Evolutionary conservation across 257 asterid genomes (phyloP), one percentile per base, ranked within the genome.

Genomic region (Leptodermis oblonga): DNA sequence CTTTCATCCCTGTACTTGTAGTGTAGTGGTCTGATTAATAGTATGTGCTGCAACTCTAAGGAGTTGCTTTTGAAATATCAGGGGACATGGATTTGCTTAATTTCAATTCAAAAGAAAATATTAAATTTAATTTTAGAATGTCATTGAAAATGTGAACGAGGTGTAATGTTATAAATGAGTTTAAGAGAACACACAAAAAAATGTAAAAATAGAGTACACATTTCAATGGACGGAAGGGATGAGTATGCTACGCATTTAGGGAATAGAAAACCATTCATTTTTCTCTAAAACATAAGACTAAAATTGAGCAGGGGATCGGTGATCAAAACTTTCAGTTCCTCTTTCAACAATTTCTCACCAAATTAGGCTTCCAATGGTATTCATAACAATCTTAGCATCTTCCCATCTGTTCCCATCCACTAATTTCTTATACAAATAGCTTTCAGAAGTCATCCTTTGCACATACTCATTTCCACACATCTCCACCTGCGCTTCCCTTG

Each of bases 401-500:
- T 79, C 79, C 84, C 59, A 81, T 58, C 77, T 6, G n/a, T n/a
- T n/a, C n/a, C n/a, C n/a, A n/a, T n/a, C n/a, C n/a, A 94, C 90
- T 79, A 90, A 33, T 18, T 74, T 86, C 88, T 90, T 88, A 46
- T 90, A 88, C 85, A 88, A 60, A 66, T 88, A 90, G 86, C 97
- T 90, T 70, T 88, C 94, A 54, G 88, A 90, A 73, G 96, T 86
- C 90, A 90, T 88, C 77, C 88, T 75, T 71, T 90, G 96, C 76
- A 90, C 96, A 61, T 88, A 90, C 75, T 88, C 96, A 20, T 80
- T 79, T 41, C 92, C 96, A 62, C 97, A 88, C 78, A 90, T 73
- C 86, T 90, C 97, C 77, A 90, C 95, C 82, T 88, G 74, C 68
- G 97, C 97, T 77, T 90, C 97, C 66, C 92, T 79, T 15, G 84